Conservation (phyloP, 371 early-diverging fungal species). For the Mucor indicus region DNA sequence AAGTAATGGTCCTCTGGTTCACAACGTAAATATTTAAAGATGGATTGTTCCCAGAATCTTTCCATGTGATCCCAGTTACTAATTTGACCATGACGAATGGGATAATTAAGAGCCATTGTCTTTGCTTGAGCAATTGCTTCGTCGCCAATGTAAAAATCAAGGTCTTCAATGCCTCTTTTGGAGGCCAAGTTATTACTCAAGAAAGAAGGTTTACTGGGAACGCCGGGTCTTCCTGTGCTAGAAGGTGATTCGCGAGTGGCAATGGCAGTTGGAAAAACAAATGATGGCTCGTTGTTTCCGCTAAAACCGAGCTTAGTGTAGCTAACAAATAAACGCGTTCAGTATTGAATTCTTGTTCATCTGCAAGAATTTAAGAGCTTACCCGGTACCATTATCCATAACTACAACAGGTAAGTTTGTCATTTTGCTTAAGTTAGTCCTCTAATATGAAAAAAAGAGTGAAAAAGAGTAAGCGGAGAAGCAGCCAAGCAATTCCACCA, state of each 20-base stretch:
- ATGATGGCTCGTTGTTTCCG: conserved; percentile 94
- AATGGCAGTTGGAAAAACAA: conserved; percentile 93
- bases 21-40: conserved; percentile 95
- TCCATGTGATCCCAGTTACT: conserved; percentile 96
- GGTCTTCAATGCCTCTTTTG: conserved; percentile 96
- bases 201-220: conserved; percentile 62
- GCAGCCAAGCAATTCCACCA: too few species aligned
- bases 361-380: too few species aligned
- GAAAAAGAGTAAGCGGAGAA: too few species aligned
- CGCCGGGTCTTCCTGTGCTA: conserved; percentile 49
- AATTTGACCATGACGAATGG: conserved; percentile 88
- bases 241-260: conserved; percentile 68
- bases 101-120: conserved; percentile 81
- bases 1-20: conserved; percentile 98
- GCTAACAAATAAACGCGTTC: conserved; percentile 40
- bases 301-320: conserved; percentile 98
- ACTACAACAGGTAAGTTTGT: conserved; percentile 75
- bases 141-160: conserved; percentile 96
- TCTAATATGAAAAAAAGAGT: too few species aligned
- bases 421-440: too few species aligned
- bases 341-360: too few species aligned
- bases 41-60: conserved; percentile 93
- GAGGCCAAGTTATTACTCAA: conserved; percentile 76
- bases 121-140: conserved; percentile 89
- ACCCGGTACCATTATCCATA: conserved; percentile 96